Evolutionary conservation across 441 rosid genomes (phyloP).

Genomic region (Theobroma grandiflorum): DNA sequence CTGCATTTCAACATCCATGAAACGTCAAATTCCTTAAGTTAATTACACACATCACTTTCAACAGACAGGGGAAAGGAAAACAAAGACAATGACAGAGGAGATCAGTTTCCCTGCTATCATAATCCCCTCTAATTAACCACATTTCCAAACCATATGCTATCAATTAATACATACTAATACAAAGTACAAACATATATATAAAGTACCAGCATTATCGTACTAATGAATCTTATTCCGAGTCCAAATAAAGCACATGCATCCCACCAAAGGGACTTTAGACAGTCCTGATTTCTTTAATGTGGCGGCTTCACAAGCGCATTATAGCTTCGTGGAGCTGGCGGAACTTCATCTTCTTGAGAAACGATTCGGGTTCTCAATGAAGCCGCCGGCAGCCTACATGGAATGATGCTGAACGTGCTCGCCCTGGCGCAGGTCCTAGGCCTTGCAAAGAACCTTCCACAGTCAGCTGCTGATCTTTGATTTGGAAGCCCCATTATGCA

Average conservation of each 20-base stretch:
- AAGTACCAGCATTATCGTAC: background rate
- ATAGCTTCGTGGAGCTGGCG: slow-evolving; percentile 23
- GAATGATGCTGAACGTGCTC: slow-evolving; percentile 31
- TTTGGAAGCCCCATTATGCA: slow-evolving; percentile 49
- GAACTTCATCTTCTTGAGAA: slow-evolving; percentile 31
- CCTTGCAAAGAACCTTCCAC: slow-evolving; percentile 42
- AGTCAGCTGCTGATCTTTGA: slow-evolving; percentile 53
- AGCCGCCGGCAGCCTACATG: slow-evolving; percentile 34
- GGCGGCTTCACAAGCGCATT: slow-evolving; percentile 22
- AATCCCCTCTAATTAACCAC: slow-evolving; percentile 2
- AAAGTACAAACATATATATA: background rate
- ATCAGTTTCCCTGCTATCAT: background rate
- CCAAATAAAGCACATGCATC: background rate
- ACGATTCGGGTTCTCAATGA: slow-evolving; percentile 24
- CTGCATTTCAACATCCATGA: too few species aligned
- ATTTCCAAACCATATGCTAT: background rate
- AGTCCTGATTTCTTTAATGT: background rate
- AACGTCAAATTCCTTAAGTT: too few species aligned
- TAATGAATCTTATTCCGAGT: background rate
- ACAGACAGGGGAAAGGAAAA: too few species aligned
- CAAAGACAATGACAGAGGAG: background rate
- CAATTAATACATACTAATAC: background rate
- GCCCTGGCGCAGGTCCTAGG: slow-evolving; percentile 32
- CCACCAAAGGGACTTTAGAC: background rate
- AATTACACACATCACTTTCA: too few species aligned